Evolutionary conservation across 2,329 filamentous ascomycete genomes (phyloP).

Genomic region (Lecanoromycetidae sp.): DNA sequence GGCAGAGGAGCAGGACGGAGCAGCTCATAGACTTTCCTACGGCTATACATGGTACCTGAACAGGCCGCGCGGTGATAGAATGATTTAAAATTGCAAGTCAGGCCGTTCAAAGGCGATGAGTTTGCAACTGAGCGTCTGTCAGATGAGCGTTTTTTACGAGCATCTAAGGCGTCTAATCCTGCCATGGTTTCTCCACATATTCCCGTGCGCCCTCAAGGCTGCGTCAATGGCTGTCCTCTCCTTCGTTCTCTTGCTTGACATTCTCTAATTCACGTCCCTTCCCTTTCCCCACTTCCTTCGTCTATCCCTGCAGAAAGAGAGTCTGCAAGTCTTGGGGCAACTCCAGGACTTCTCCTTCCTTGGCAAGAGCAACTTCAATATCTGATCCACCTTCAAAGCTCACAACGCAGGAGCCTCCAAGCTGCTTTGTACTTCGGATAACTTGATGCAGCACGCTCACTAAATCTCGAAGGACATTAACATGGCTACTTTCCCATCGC

Average conservation of each 20-base stretch:
- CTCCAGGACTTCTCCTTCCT: neutral
- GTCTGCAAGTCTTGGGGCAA: neutral
- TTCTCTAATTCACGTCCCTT: neutral
- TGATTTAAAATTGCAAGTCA: neutral
- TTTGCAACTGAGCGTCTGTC: neutral
- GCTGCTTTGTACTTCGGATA: neutral
- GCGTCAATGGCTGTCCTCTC: neutral
- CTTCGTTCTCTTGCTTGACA: neutral
- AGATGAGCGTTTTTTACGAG: neutral
- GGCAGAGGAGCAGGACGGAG: constrained; percentile 28
- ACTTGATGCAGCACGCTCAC: neutral
- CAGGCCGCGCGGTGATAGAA: neutral
- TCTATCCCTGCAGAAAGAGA: neutral
- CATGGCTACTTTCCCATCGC: neutral
- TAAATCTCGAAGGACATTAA: neutral
- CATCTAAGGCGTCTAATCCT: neutral
- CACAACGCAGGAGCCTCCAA: neutral
- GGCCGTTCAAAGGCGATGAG: neutral
- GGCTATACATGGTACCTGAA: neutral
- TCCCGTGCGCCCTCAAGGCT: neutral
- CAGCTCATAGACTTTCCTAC: neutral
- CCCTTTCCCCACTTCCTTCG: neutral
- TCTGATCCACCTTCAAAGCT: neutral
- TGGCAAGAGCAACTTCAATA: neutral
- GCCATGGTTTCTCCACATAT: neutral